These are phyloP conservation scores for Gracilaria domingensis DNA, from an alignment of 23 red algal species.

Conservation along the genomic window DNA sequence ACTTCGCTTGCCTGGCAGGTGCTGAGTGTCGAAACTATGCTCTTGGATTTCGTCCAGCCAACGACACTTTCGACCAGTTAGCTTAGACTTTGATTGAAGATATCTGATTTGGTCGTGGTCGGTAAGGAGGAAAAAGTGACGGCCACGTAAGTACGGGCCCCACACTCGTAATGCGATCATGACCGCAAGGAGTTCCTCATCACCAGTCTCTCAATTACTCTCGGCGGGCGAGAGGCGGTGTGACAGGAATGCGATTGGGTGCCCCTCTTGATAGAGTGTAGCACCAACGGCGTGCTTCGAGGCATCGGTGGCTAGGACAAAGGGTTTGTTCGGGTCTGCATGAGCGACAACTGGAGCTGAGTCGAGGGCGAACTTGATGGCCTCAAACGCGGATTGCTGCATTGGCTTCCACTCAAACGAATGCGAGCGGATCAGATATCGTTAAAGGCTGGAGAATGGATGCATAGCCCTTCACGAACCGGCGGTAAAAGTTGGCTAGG, in stretches of 20 bases:
- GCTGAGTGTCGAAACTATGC: too few species aligned
- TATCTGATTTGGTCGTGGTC: constrained; percentile 28
- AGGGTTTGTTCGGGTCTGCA: not conserved
- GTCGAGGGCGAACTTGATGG: not conserved
- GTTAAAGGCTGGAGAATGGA: not conserved
- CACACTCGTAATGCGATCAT: too few species aligned
- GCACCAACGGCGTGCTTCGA: not conserved
- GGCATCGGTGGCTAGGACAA: not conserved
- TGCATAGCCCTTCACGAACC: constrained; percentile 3
- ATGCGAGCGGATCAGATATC: too few species aligned
- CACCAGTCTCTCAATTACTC: constrained; percentile 17
- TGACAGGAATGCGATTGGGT: constrained; percentile 21
- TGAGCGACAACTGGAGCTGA: constrained; percentile 14
- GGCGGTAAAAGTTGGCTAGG: constrained; percentile 28
- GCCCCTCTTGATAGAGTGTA: not conserved
- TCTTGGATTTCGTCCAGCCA: too few species aligned
- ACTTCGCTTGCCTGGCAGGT: not conserved
- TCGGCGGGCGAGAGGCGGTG: constrained; percentile 19
- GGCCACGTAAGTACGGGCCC: too few species aligned
- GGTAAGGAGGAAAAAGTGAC: not conserved
- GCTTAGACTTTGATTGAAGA: constrained; percentile 11
- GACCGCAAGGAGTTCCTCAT: too few species aligned
- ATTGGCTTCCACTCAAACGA: too few species aligned
- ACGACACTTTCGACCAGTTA: not conserved
- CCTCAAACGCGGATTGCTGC: too few species aligned